Evolutionary conservation across 2,329 filamentous ascomycete species (phyloP), one percentile per base, ranked within the genome.

Genomic region (Samsoniella hepiali): DNA sequence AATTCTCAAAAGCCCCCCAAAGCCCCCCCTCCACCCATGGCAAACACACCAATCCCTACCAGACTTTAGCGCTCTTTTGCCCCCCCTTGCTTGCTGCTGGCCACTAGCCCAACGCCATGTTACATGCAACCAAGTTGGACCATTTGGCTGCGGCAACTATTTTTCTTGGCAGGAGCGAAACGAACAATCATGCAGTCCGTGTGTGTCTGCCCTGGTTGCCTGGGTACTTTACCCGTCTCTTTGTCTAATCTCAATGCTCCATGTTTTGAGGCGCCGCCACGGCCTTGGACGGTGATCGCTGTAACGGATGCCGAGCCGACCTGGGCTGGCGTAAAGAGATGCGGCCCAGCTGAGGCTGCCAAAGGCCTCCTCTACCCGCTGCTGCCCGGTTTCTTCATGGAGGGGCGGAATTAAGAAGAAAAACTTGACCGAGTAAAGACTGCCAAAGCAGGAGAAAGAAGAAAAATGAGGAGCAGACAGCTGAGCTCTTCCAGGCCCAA

Each of bases 341-440:
- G 57, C 57, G 36, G 22, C 8, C 45, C 29, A 54, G 38, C 38
- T 47, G 29, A 54, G 58, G 49, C 36, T 54, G 22, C 47, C 49
- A 61, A 53, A 61, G 58, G n/a, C 58, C 58, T 54, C 13, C 22
- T 61, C 49, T 61, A 61, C 38, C 58, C 58, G 58, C 36, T 15
- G 31, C 58, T 61, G 58, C 49, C 58, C 58, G 58, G 3, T 17
- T 22, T 11, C 13, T 9, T 36, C 0, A 32, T 54, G 58, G 49
- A 32, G 38, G 32, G 47, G n/a, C 49, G 49, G 29, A 38, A 61
- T 54, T 4, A 17, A 34, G 10, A 15, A 60, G 32, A 1, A 32
- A 34, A 13, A 29, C 9, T 10, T 27, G 9, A 58, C 11, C 42
- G 36, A 58, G n/a, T 10, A 11, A 47, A 38, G 13, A 22, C 36